Evolutionary conservation across 768 basidiomycete species (phyloP).

Genomic region (Boletellus ananiceps): DNA sequence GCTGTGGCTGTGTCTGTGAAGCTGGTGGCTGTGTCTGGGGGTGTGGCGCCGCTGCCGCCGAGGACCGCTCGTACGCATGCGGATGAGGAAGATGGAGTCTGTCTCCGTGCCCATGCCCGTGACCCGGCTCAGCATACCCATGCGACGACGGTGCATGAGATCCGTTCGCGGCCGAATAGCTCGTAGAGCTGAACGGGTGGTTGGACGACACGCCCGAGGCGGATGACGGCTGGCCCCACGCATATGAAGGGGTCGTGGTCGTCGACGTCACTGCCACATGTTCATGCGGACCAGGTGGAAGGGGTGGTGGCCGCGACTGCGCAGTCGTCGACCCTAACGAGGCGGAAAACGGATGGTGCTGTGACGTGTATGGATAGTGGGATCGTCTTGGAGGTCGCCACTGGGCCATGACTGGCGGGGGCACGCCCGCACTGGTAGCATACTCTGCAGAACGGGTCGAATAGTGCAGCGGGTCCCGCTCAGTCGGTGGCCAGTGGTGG

Average conservation of each 20-base stretch:
- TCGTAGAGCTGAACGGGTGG: slow-evolving; percentile 2
- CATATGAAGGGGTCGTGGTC: slow-evolving; percentile 2
- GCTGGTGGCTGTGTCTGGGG: background rate
- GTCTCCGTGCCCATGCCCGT: background rate
- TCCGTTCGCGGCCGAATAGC: slow-evolving; percentile 3
- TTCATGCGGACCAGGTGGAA: slow-evolving; percentile 5
- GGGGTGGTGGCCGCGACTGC: slow-evolving; percentile 1
- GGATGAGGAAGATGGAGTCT: slow-evolving; percentile 7
- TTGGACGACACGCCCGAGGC: background rate
- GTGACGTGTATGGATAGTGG: slow-evolving; percentile 26
- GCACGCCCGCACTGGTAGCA: background rate
- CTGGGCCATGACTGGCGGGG: slow-evolving; percentile 12
- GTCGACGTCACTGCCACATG: slow-evolving; percentile 13
- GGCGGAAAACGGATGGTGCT: slow-evolving; percentile 8
- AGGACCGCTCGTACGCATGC: slow-evolving; percentile 16
- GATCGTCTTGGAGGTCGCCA: slow-evolving; percentile 29
- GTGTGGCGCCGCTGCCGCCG: background rate
- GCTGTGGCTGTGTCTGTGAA: background rate
- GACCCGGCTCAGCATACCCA: background rate
- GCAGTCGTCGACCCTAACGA: slow-evolving; percentile 3
- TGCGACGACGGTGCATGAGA: background rate
- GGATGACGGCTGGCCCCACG: slow-evolving; percentile 14
- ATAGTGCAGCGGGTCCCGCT: slow-evolving; percentile 14
- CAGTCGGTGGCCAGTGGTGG: slow-evolving; percentile 14
- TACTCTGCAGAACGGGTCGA: slow-evolving; percentile 6